These are phyloP conservation scores for Lipomyces yamanashiensis DNA, from an alignment of 805 yeast species.

Conservation along the genomic window DNA sequence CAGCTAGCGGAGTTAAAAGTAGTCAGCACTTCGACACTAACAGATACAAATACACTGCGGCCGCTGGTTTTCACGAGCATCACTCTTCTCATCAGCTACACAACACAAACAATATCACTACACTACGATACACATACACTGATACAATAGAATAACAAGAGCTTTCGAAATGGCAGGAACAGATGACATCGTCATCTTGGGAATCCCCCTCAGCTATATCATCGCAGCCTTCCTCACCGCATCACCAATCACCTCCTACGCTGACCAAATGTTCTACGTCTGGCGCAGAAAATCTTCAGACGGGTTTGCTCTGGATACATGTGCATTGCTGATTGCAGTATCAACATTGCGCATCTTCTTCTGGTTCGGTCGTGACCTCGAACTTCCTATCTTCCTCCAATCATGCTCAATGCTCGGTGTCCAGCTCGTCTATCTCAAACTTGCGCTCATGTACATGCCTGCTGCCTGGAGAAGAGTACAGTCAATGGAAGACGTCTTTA, in stretches of 20 bases:
- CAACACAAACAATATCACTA: no score
- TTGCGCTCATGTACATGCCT: conserved; percentile 54
- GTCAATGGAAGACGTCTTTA: conserved; percentile 28
- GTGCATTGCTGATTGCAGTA: conserved; percentile 87
- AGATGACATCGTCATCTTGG: conserved; percentile 53
- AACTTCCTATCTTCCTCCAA: conserved; percentile 75
- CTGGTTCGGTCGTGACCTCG: conserved; percentile 80
- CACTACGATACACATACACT: background rate
- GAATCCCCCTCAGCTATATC: conserved; percentile 56
- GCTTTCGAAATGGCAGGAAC: background rate
- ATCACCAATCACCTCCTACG: conserved; percentile 86
- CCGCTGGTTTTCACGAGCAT: no score
- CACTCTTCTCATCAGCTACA: no score
- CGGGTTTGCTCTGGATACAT: conserved; percentile 90
- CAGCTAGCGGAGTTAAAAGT: no score
- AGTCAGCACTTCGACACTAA: no score
- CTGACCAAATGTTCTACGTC: conserved; percentile 76
- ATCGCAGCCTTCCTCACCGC: conserved; percentile 71
- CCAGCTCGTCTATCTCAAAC: conserved; percentile 66
- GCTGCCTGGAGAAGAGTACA: conserved; percentile 32
- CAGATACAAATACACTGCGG: no score
- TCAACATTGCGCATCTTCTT: conserved; percentile 74
- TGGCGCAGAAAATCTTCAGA: conserved; percentile 64
- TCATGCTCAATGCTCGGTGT: conserved; percentile 83
- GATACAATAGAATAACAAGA: background rate